Conservation (phyloP, 768 basidiomycete species). For the Cystobasidium onofrii region DNA sequence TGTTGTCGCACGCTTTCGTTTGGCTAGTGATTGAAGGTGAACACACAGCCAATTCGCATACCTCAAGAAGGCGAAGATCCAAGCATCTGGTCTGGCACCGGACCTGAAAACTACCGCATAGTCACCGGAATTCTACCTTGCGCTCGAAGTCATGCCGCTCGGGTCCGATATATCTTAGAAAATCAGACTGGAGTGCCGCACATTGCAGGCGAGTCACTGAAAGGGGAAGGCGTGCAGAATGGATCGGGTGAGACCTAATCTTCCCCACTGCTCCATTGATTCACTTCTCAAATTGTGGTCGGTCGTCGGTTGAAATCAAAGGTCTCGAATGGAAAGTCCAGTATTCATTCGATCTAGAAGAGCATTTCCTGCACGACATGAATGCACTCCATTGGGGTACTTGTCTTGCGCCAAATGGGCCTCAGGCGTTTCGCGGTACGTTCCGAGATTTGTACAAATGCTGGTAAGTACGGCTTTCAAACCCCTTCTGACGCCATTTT, state of each 20-base stretch:
- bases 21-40: no score
- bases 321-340: background rate
- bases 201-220: background rate
- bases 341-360: background rate
- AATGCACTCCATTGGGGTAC: constrained; percentile 1
- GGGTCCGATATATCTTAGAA: background rate
- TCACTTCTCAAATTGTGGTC: no score
- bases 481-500: background rate
- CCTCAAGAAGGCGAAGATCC: background rate
- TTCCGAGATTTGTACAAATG: background rate
- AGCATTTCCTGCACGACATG: background rate
- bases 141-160: background rate
- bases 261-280: background rate
- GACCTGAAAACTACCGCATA: background rate
- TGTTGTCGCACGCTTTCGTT: no score
- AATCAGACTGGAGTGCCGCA: background rate
- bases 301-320: background rate
- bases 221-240: background rate
- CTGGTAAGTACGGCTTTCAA: no score
- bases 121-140: background rate
- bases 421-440: background rate
- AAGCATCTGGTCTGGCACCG: background rate
- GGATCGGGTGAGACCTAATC: background rate
- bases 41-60: constrained; percentile 2
- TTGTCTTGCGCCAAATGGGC: background rate